Conservation (phyloP, 2,329 filamentous ascomycete species). For the Cercospora zeae-maydis region DNA sequence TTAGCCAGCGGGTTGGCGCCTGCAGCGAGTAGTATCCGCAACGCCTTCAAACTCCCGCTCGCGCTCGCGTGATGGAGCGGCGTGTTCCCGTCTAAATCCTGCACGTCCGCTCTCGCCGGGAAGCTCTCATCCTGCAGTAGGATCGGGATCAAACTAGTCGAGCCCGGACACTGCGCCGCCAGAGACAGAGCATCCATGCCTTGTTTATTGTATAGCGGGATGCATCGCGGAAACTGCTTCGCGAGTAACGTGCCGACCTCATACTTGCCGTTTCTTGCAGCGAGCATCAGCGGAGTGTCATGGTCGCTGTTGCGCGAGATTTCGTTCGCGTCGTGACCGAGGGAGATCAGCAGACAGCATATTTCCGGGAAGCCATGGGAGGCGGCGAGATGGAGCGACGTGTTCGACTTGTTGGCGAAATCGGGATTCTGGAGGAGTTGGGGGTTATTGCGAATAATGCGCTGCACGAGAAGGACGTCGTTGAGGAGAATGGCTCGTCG, state of each 20-base stretch:
- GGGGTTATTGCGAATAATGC: constrained; percentile 72
- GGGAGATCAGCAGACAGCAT: constrained; percentile 63
- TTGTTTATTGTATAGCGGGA: constrained; percentile 61
- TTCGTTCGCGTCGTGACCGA: constrained; percentile 69
- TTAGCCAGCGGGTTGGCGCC: constrained; percentile 69
- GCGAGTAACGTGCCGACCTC: constrained; percentile 71
- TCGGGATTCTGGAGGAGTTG: constrained; percentile 75
- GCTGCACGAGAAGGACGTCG: constrained; percentile 67
- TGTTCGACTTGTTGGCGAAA: constrained; percentile 71
- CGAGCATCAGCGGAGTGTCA: constrained; percentile 79
- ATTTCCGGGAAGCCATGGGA: constrained; percentile 67
- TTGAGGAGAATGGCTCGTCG: constrained; percentile 77
- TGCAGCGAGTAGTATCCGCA: constrained; percentile 72
- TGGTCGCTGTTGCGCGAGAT: constrained; percentile 75
- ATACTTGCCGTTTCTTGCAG: constrained; percentile 64
- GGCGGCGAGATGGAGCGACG: constrained; percentile 76
- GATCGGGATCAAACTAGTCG: constrained; percentile 45
- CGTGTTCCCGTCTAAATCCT: constrained; percentile 74
- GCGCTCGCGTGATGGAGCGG: constrained; percentile 82
- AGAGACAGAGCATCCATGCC: constrained; percentile 64
- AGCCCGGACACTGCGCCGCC: constrained; percentile 32
- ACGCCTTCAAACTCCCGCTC: constrained; percentile 72
- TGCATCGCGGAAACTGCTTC: constrained; percentile 58
- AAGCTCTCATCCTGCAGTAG: constrained; percentile 34
- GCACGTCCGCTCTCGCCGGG: constrained; percentile 33